Conservation (phyloP, 2,329 filamentous ascomycete species). For the Blastomyces gilchristii region DNA sequence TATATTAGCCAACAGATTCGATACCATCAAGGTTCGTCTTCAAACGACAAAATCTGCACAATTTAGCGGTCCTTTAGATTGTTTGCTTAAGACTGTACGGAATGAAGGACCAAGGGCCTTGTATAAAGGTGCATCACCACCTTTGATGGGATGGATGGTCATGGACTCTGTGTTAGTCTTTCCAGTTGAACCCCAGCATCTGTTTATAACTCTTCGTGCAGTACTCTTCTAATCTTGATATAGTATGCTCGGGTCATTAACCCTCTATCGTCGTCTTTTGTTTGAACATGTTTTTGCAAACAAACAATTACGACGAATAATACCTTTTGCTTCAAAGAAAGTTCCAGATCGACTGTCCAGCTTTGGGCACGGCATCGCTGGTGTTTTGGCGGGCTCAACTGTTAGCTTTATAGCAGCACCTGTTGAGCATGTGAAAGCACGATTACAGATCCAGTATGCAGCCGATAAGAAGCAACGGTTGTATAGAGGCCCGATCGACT, state of each 20-base stretch:
- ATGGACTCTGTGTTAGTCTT: slow-evolving; percentile 62
- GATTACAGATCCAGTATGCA: slow-evolving; percentile 88
- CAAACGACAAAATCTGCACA: slow-evolving; percentile 70
- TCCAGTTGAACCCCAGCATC: slow-evolving; percentile 15
- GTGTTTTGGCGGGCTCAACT: slow-evolving; percentile 75
- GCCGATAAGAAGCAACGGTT: slow-evolving; percentile 64
- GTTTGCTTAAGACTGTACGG: slow-evolving; percentile 69
- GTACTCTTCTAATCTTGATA: background rate
- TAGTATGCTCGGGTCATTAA: slow-evolving; percentile 81
- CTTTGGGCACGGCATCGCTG: slow-evolving; percentile 77
- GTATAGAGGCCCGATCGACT: slow-evolving; percentile 83
- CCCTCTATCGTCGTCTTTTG: slow-evolving; percentile 75
- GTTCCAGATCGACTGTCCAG: slow-evolving; percentile 51
- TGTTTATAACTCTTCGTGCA: background rate
- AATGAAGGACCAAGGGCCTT: slow-evolving; percentile 76
- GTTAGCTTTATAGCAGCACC: slow-evolving; percentile 89
- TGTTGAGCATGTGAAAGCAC: slow-evolving; percentile 89
- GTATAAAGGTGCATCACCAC: slow-evolving; percentile 90
- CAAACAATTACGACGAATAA: slow-evolving; percentile 33
- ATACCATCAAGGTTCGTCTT: slow-evolving; percentile 91
- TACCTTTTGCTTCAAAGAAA: slow-evolving; percentile 27
- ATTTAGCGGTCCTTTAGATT: slow-evolving; percentile 80
- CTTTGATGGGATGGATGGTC: slow-evolving; percentile 94
- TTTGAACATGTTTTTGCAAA: slow-evolving; percentile 66
- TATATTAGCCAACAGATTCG: slow-evolving; percentile 50